These are phyloP conservation scores for Phytophthora cajani DNA, from an alignment of 352 stramenopile species.

Conservation along the genomic window DNA sequence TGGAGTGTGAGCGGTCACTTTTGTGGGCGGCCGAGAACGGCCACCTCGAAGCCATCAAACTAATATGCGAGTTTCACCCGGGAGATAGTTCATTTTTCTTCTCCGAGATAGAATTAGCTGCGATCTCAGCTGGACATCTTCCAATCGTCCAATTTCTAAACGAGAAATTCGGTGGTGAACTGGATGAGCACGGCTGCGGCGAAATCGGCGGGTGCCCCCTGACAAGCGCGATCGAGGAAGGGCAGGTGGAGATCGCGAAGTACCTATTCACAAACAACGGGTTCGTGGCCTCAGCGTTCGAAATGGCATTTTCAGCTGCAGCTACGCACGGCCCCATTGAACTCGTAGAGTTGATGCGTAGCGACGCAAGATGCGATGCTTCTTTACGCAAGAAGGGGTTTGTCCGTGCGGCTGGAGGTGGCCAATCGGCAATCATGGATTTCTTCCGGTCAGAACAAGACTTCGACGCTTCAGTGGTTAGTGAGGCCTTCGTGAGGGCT, in stretches of 20 bases:
- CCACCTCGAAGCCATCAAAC: background rate
- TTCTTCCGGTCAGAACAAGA: slow-evolving; percentile 2
- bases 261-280: slow-evolving; percentile 2
- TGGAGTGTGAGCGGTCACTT: background rate
- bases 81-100: background rate
- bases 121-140: background rate
- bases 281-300: background rate
- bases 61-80: background rate
- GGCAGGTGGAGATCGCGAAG: slow-evolving; percentile 3
- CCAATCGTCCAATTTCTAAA: background rate
- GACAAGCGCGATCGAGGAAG: slow-evolving; percentile 1
- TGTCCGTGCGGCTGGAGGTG: background rate
- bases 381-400: slow-evolving; percentile 1
- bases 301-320: background rate
- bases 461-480: background rate
- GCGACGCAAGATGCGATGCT: background rate
- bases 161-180: slow-evolving; percentile 2
- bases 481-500: background rate
- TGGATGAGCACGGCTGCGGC: background rate
- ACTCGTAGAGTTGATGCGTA: slow-evolving; percentile 1
- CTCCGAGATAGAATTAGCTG: background rate
- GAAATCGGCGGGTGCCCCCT: background rate
- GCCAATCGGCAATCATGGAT: background rate
- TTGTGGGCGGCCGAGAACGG: background rate
- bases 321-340: background rate